Percentiles rank a stretch among this genome's conserved stretches.
Conservation (phyloP, 164 flowering plant genomes). For the Magnolia kwangsiensis region DNA sequence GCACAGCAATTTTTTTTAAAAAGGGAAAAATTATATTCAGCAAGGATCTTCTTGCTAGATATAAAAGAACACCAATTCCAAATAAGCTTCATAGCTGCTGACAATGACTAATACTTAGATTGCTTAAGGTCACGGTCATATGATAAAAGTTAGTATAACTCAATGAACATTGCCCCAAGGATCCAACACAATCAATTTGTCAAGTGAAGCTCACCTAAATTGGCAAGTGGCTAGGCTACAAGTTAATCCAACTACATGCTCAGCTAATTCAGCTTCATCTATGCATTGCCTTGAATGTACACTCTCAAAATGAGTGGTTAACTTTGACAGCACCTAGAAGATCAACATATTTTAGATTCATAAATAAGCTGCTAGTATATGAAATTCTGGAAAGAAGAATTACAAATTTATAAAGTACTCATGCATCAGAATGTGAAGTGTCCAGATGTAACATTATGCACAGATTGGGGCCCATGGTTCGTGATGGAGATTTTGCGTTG, state of each 20-base stretch:
- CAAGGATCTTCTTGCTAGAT: background rate
- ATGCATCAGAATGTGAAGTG: background rate
- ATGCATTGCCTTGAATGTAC: constrained; percentile 83
- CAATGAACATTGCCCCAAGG: background rate
- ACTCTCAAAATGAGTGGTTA: constrained; percentile 56
- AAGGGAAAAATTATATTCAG: no score
- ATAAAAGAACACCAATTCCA: background rate
- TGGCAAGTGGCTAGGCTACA: constrained; percentile 81
- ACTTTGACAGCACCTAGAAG: constrained; percentile 62
- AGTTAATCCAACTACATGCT: constrained; percentile 88
- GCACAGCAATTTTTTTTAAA: no score
- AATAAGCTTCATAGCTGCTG: background rate
- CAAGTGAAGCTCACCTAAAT: constrained; percentile 46
- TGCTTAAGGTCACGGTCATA: background rate
- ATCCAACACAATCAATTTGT: background rate
- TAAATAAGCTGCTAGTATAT: background rate
- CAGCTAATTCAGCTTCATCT: constrained; percentile 97
- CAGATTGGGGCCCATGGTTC: background rate
- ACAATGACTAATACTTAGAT: background rate
- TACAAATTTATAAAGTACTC: background rate
- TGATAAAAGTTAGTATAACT: background rate
- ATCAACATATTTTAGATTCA: constrained; percentile 8
- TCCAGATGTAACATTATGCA: background rate
- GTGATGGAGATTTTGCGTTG: no score
- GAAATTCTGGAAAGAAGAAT: background rate